Evolutionary conservation across 148 eudicot species (phyloP), one percentile per base, ranked within the genome.

Genomic region (Chenopodium album): DNA sequence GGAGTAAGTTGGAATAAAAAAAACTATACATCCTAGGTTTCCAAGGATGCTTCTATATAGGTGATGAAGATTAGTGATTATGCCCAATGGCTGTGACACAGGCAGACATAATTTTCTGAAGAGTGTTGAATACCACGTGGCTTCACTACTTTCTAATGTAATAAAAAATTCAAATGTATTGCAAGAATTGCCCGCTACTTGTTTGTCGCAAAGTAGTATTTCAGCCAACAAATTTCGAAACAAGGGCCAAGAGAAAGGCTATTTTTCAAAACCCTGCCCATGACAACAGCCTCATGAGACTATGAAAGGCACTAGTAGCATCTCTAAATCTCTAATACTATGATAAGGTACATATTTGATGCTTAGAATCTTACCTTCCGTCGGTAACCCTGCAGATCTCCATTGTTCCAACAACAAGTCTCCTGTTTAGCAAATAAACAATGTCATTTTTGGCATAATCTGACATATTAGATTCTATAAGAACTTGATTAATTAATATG

Each of bases 321-420:
- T 20, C 28, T 22, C 6, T 22, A 62, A 62, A 20, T 20, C 28
- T 22, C 6, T 22, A 62, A 62, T 62, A 62, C 16, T 13, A 17
- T 3, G 7, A 62, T 62, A 62, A 62, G 26, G 66, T 22, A 62
- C 76, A 76, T 65, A 31, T 54, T 0, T 52, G 44, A 52, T n/a
- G 59, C 23, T 34, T 62, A 44, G 46, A 78, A 73, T 17, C 26
- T 71, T 71, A 93, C 98, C 99, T 85, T 87, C 89, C 46, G 86
- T 54, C 16, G 91, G 86, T 65, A 94, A 83, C 66, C 93, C 93
- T 73, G 88, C 85, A 80, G 95, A 94, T 87, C 82, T 86, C 98
- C 98, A 96, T 44, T 75, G 84, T 50, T 90, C 93, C 81, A 96
- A 79, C 72, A 96, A 89, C 82, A 90, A 62, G 80, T 85, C 87